phyloP scores from a whole-genome alignment of 2,329 filamentous ascomycete genomes.

The Westerdykella sp. region DNA sequence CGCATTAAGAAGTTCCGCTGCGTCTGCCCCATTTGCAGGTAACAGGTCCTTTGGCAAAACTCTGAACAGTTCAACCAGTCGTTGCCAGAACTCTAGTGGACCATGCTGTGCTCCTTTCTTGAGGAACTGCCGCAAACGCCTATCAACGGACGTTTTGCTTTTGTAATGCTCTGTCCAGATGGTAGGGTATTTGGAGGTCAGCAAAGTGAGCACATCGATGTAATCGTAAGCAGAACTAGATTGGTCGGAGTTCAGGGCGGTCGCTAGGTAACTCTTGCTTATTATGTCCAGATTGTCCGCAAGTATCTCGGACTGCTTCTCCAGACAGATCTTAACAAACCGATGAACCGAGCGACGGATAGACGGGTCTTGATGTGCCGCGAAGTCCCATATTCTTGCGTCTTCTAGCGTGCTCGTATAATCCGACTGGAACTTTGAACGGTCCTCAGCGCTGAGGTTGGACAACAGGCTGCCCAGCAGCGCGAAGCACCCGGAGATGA shows the following conservation, averaged over 20 bases:
- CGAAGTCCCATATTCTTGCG: slow-evolving; percentile 55
- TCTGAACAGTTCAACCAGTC: slow-evolving; percentile 56
- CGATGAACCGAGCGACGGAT: slow-evolving; percentile 54
- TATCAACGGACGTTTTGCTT: slow-evolving; percentile 51
- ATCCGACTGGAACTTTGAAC: slow-evolving; percentile 53
- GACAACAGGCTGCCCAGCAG: slow-evolving; percentile 51
- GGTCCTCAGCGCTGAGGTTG: slow-evolving; percentile 44
- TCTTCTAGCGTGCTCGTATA: slow-evolving; percentile 64
- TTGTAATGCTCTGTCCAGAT: slow-evolving; percentile 66
- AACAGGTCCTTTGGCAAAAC: slow-evolving; percentile 52
- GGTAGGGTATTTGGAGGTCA: slow-evolving; percentile 60
- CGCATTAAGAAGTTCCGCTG: slow-evolving; percentile 58
- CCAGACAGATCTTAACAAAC: slow-evolving; percentile 48
- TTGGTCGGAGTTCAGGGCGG: slow-evolving; percentile 68
- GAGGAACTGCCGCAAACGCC: slow-evolving; percentile 64
- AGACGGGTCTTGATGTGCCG: slow-evolving; percentile 50
- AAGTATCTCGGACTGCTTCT: slow-evolving; percentile 37
- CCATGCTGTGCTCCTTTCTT: slow-evolving; percentile 81
- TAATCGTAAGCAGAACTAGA: slow-evolving; percentile 67
- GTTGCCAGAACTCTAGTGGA: slow-evolving; percentile 64
- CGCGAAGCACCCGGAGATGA: slow-evolving; percentile 56
- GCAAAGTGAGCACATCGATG: slow-evolving; percentile 56
- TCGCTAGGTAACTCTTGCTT: slow-evolving; percentile 64
- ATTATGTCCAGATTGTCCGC: slow-evolving; percentile 47
- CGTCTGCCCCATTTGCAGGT: slow-evolving; percentile 48